Evolutionary conservation across 73 alveolate species (phyloP).

Genomic region (Uronychia setigera): DNA sequence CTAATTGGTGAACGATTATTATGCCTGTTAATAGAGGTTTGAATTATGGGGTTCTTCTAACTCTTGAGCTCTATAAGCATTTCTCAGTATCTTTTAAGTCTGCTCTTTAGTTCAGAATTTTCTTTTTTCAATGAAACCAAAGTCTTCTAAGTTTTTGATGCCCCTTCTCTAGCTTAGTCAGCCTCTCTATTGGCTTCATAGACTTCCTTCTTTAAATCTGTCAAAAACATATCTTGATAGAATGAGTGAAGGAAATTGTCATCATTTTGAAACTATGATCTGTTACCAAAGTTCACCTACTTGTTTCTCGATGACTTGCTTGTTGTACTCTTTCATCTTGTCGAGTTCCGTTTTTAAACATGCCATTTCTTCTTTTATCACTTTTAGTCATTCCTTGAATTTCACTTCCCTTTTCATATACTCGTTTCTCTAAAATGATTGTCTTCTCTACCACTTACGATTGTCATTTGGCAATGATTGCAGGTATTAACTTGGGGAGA

Average conservation of each 20-base stretch:
- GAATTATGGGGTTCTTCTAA: background rate
- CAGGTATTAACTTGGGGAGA: background rate
- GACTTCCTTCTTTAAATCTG: background rate
- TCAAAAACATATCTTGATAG: slow-evolving; percentile 8
- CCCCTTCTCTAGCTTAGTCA: background rate
- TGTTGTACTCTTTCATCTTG: background rate
- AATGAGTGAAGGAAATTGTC: background rate
- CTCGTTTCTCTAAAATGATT: background rate
- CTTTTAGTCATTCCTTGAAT: background rate
- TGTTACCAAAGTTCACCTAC: background rate
- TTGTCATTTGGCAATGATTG: background rate
- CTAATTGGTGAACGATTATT: background rate
- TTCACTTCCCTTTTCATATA: background rate
- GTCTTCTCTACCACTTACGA: background rate
- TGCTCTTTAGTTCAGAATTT: background rate
- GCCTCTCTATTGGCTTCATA: slow-evolving; percentile 7
- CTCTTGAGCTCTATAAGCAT: background rate
- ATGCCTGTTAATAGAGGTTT: background rate
- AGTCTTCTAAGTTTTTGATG: background rate
- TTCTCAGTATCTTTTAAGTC: background rate
- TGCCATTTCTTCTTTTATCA: background rate
- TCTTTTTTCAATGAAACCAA: background rate
- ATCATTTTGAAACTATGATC: background rate
- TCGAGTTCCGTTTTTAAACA: background rate
- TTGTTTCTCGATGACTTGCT: background rate